Conservation (phyloP, 768 basidiomycete species). For the Mycena filopes region DNA sequence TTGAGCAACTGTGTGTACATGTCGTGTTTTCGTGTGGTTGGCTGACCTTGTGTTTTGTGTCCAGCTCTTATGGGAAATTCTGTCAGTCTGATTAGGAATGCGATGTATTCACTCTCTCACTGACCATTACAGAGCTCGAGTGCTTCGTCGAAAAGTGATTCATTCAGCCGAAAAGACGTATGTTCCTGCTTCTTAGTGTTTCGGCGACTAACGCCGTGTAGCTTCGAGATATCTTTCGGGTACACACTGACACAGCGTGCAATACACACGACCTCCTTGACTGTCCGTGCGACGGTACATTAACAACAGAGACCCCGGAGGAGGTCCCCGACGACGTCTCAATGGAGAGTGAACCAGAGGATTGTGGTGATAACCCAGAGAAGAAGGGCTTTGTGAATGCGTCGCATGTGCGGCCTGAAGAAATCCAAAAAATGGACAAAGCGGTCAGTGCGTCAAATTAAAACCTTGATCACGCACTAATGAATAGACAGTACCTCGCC, state of each 20-base stretch:
- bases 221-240: conserved; percentile 93
- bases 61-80: conserved; percentile 72
- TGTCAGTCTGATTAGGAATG: conserved; percentile 5
- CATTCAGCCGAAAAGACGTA: conserved; percentile 89
- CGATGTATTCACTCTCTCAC: neutral
- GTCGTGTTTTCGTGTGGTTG: neutral
- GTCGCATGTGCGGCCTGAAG: conserved; percentile 63
- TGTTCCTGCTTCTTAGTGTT: conserved; percentile 34
- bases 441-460: conserved; percentile 52
- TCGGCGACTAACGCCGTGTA: conserved; percentile 44
- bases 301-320: conserved; percentile 41
- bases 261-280: conserved; percentile 94
- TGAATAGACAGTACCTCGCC: conserved; percentile 61
- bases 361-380: conserved; percentile 20
- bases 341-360: conserved; percentile 41
- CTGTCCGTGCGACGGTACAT: conserved; percentile 71
- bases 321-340: conserved; percentile 43
- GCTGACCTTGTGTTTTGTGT: neutral
- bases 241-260: conserved; percentile 81
- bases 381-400: conserved; percentile 70
- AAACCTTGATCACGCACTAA: conserved; percentile 16
- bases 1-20: conserved; percentile 75
- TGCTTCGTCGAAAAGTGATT: conserved; percentile 79
- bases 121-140: conserved; percentile 33
- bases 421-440: conserved; percentile 59